Evolutionary conservation across 2,329 filamentous ascomycete genomes (phyloP), one percentile per base, ranked within the genome.

Genomic region (Alternaria tenuissima): DNA sequence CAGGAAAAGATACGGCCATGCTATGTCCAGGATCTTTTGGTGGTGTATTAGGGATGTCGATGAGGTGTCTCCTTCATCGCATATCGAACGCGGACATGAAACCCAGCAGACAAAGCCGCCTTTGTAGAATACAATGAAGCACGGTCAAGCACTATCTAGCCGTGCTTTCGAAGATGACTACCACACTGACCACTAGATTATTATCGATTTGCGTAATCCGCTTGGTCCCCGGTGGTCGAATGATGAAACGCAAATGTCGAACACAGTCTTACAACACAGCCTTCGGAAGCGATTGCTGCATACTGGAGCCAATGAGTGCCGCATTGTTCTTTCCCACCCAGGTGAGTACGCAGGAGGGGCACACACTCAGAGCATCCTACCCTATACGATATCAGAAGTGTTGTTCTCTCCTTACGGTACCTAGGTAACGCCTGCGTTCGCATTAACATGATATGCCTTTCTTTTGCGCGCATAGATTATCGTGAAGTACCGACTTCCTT

Each of bases 101-200:
- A 57, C 55, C 46, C 36, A 38, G 46, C 46, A 36, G 46, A 49
- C 24, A 49, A 36, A 49, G 46, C 20, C 34, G 46, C 39, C 55
- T 52, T 57, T 57, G 55, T 57, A 52, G 22, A 52, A 46, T 52
- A 52, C 30, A 57, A 57, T 24, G 48, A 49, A 49, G 46, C 46
- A 49, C 46, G 46, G 46, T 38, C 22, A 20, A 52, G 38, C 39
- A 44, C 30, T 22, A n/a, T 28, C 38, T 52, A 52, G 11, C 47
- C 47, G 49, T 52, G 32, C 49, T 52, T 52, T 41, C 46, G 30
- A 49, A 49, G 30, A 38, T 24, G 24, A 38, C 22, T 30, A 38
- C 30, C 32, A 49, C 46, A 49, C 46, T 49, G 46, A 38, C 46
- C 46, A 49, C 46, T 48, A 32, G 55, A 18, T 52, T n/a, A 28